These are phyloP conservation scores for Bathelium albidoporum DNA, from an alignment of 495 filamentous ascomycete genomes.

Conservation along the genomic window DNA sequence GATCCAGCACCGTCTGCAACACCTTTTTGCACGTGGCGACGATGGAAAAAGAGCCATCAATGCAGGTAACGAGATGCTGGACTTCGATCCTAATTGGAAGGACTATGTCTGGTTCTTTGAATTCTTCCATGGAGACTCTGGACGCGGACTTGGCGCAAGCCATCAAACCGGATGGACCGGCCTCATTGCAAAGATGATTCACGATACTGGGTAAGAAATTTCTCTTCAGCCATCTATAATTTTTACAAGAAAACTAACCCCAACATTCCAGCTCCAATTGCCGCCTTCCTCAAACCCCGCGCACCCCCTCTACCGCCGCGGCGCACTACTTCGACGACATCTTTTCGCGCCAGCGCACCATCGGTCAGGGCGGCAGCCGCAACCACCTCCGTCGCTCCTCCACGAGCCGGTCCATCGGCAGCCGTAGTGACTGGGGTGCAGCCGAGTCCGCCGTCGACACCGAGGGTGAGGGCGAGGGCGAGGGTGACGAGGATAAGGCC, in stretches of 20 bases:
- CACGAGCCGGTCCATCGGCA: slow-evolving; percentile 73
- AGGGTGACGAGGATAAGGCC: slow-evolving; percentile 26
- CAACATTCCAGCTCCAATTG: slow-evolving; percentile 57
- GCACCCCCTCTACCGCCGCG: slow-evolving; percentile 70
- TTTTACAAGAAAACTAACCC: slow-evolving; percentile 14
- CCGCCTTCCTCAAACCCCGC: slow-evolving; percentile 84
- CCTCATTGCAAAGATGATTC: slow-evolving; percentile 88
- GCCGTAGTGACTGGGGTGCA: slow-evolving; percentile 77
- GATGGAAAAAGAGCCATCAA: slow-evolving; percentile 83
- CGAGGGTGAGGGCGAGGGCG: too few species aligned
- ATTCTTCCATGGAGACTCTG: slow-evolving; percentile 90
- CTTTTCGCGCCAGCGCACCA: slow-evolving; percentile 49
- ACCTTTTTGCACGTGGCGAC: slow-evolving; percentile 73
- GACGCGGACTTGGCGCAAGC: slow-evolving; percentile 79
- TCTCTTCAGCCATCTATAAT: slow-evolving; percentile 4
- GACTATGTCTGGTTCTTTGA: slow-evolving; percentile 94
- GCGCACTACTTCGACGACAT: slow-evolving; percentile 93
- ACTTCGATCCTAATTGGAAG: slow-evolving; percentile 86
- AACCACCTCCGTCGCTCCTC: slow-evolving; percentile 59
- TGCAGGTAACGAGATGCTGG: slow-evolving; percentile 65
- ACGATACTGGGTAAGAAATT: slow-evolving; percentile 73
- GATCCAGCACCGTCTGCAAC: slow-evolving; percentile 87
- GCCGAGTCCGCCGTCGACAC: slow-evolving; percentile 32
- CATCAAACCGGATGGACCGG: slow-evolving; percentile 99
- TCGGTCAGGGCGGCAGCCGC: slow-evolving; percentile 9